Conservation (phyloP, 2,329 filamentous ascomycete genomes). For the Pseudogymnoascus sp. region DNA sequence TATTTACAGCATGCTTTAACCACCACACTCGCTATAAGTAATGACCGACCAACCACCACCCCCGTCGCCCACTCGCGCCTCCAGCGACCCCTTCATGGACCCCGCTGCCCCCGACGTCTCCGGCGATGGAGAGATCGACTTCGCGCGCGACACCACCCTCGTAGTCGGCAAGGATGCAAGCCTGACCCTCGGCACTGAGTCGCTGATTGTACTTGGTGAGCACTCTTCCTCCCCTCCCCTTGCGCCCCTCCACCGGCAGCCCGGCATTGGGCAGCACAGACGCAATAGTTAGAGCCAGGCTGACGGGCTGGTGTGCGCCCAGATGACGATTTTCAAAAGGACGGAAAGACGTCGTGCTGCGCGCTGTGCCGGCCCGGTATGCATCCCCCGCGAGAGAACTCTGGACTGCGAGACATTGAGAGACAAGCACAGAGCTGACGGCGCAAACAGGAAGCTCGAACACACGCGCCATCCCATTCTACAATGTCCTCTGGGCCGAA, state of each 20-base stretch:
- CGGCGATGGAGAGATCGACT: conserved; percentile 25
- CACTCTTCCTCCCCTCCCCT: not conserved
- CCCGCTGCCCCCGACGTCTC: conserved; percentile 26
- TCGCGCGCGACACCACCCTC: conserved; percentile 38
- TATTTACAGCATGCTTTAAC: conserved; percentile 2
- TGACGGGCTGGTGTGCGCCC: conserved; percentile 1
- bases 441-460: conserved; percentile 21
- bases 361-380: conserved; percentile 44
- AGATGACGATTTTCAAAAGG: conserved; percentile 47
- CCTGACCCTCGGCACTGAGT: conserved; percentile 51
- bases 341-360: conserved; percentile 44
- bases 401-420: conserved; percentile 12
- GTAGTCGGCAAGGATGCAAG: conserved; percentile 49
- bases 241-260: not conserved
- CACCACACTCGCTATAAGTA: conserved; percentile 3
- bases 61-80: not conserved
- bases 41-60: conserved; percentile 1
- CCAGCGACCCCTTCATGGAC: conserved; percentile 31
- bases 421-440: conserved; percentile 16
- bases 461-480: conserved; percentile 58
- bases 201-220: conserved; percentile 50
- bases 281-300: not conserved
- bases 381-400: conserved; percentile 14
- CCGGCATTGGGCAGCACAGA: conserved; percentile 5
- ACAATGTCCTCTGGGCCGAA: conserved; percentile 78